Evolutionary conservation across 73 alveolate species (phyloP).

Genomic region (Symbiodinium natans): DNA sequence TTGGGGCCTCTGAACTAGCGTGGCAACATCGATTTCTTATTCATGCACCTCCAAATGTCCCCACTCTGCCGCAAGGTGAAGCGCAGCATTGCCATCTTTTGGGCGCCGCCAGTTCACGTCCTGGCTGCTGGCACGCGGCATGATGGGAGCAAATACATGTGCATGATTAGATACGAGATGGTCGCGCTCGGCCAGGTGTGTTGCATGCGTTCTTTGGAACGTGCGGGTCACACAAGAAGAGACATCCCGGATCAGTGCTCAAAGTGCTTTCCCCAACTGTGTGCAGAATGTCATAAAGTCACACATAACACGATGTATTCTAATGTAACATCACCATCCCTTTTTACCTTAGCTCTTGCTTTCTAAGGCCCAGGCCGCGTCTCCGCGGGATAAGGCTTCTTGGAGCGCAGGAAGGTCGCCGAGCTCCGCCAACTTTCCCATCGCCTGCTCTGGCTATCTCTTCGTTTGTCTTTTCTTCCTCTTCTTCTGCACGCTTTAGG

Average conservation of each 20-base stretch:
- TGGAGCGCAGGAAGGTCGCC: background rate
- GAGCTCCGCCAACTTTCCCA: constrained; percentile 5
- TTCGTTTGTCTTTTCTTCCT: too few relatives aligned
- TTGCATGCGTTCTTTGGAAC: background rate
- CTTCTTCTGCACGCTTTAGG: too few relatives aligned
- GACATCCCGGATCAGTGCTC: background rate
- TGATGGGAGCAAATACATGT: background rate
- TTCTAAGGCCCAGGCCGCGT: background rate
- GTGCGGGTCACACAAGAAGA: background rate
- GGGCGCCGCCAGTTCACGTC: constrained; percentile 94
- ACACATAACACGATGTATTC: too few relatives aligned
- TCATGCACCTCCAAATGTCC: constrained; percentile 85
- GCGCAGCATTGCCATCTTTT: constrained; percentile 78
- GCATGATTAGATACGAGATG: background rate
- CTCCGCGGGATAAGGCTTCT: background rate
- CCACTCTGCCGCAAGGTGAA: constrained; percentile 83
- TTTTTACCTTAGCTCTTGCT: background rate
- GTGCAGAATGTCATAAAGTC: too few relatives aligned
- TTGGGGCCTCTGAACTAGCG: too few relatives aligned
- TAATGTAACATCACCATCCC: too few relatives aligned
- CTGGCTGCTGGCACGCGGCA: background rate
- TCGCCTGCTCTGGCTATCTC: too few relatives aligned
- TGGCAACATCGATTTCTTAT: too few relatives aligned
- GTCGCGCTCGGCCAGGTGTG: background rate
- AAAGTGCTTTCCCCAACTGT: too few relatives aligned